Evolutionary conservation across 1,139 yeast species (phyloP).

Genomic region (Suhomyces chickasaworum): DNA sequence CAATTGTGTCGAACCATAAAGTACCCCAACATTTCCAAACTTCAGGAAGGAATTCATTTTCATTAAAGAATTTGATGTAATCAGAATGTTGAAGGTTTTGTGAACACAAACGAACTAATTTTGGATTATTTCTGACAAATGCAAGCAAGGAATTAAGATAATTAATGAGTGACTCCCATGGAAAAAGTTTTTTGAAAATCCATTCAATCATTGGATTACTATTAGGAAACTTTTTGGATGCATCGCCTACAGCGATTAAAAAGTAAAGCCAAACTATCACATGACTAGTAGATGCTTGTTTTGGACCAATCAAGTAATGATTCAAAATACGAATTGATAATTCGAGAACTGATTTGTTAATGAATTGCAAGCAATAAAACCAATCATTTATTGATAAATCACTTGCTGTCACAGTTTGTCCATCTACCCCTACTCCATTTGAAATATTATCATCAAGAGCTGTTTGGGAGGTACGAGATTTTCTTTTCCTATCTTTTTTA

Average conservation of each 20-base stretch:
- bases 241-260: constrained; percentile 61
- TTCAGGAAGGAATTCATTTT: constrained; percentile 66
- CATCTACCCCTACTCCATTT: constrained; percentile 25
- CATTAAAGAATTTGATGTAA: constrained; percentile 46
- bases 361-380: constrained; percentile 55
- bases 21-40: constrained; percentile 88
- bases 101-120: constrained; percentile 26
- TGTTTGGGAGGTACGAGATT: constrained; percentile 37
- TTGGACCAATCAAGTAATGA: constrained; percentile 69
- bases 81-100: constrained; percentile 36
- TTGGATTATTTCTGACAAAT: constrained; percentile 32
- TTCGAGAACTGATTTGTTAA: constrained; percentile 67
- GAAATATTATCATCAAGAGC: constrained; percentile 21
- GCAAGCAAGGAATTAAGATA: constrained; percentile 58
- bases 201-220: constrained; percentile 53
- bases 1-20: constrained; percentile 68
- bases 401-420: constrained; percentile 39
- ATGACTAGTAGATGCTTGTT: constrained; percentile 70
- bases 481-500: constrained; percentile 65
- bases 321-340: constrained; percentile 64
- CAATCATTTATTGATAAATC: constrained; percentile 56
- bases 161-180: constrained; percentile 65
- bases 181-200: constrained; percentile 56
- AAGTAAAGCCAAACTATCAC: constrained; percentile 73
- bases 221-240: constrained; percentile 50